Evolutionary conservation across 441 rosid species (phyloP), one percentile per base, ranked within the genome.

Genomic region (Pelargonium myrrhifolium): DNA sequence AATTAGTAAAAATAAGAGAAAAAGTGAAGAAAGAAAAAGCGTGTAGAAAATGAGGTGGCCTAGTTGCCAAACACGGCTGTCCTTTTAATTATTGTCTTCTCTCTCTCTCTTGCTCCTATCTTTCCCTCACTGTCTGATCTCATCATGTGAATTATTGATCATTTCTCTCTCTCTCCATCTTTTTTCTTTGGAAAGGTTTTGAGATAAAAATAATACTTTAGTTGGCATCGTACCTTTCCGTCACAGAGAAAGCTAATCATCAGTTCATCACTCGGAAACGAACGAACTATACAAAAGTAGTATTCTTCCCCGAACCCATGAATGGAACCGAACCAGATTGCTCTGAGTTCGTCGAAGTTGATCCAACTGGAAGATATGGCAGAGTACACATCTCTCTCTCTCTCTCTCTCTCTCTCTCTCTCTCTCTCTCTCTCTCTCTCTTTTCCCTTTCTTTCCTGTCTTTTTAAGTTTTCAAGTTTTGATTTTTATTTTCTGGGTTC

Each of bases 341-440:
- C 10, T 53, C 22, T 15, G 59, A 53, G 78, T 94, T 89, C 81
- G 87, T 94, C 77, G 99, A 92, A 82, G 94, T 88, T 84, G 99
- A 94, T 89, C 97, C 99, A 65, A 85, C 97, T 58, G 96, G 99
- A 79, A 89, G 99, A 91, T 94, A 94, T 80, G 96, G 97, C 77
- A 89, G 97, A 77, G 99, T 93, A 83, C 56, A 1, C 39, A 47
- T 59, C 62, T 55, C 68, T 73, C 35, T 68, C 45, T 69, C 68
- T 67, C 59, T 14, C 1, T 28, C 45, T 56, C 31, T 65, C 6
- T 9, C 9, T 51, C 17, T 51, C n/a, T n/a, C n/a, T n/a, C n/a
- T n/a, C n/a, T n/a, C n/a, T n/a, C n/a, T n/a, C n/a, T n/a, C n/a
- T n/a, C n/a, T n/a, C n/a, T n/a, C n/a, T n/a, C n/a, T n/a, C n/a